Conservation (phyloP, 441 rosid genomes). For the Metrosideros polymorpha region DNA sequence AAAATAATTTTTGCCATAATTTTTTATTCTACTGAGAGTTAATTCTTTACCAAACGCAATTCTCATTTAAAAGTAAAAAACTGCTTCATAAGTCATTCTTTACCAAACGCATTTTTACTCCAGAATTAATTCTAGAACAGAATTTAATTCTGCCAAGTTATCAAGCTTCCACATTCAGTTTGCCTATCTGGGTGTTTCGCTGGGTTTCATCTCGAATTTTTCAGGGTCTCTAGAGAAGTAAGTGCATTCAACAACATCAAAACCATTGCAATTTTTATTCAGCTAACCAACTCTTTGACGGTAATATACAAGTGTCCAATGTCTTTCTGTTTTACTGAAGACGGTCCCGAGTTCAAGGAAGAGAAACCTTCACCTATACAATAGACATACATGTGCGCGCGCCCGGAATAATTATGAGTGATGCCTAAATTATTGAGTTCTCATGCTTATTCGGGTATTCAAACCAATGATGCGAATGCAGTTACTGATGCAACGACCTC, state of each 20-base stretch:
- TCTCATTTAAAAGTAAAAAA: no score
- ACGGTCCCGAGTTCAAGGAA: neutral
- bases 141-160: no score
- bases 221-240: neutral
- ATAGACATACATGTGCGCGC: neutral
- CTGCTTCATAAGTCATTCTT: no score
- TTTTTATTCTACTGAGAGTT: no score
- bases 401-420: neutral
- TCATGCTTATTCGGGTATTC: neutral
- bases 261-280: neutral
- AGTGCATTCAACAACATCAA: neutral
- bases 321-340: neutral
- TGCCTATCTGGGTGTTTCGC: no score
- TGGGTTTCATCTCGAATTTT: neutral
- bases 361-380: neutral
- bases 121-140: no score
- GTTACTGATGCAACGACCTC: neutral
- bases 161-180: neutral
- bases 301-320: neutral
- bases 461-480: neutral
- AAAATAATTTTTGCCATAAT: no score
- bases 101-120: no score
- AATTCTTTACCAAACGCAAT: no score
- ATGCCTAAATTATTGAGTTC: neutral
- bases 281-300: neutral